phyloP scores from a whole-genome alignment of 805 yeast genomes.

The Kurtzmaniella cleridarum region DNA sequence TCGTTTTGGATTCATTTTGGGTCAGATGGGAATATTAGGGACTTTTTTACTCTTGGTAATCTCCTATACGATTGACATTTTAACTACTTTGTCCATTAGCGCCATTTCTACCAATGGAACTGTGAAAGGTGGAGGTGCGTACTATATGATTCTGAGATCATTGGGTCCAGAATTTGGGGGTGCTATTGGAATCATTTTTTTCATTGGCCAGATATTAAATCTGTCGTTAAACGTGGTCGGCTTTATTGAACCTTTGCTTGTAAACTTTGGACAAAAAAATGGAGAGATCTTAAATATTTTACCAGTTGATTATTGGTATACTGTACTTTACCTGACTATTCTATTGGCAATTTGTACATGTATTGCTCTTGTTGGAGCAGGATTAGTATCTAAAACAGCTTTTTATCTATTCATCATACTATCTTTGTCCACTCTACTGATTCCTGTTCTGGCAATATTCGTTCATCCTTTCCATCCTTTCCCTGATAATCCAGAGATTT shows the following conservation, averaged over 20 bases:
- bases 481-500: slow-evolving; percentile 40
- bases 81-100: slow-evolving; percentile 85
- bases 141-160: slow-evolving; percentile 92
- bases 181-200: slow-evolving; percentile 90
- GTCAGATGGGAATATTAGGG: slow-evolving; percentile 89
- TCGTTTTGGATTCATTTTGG: slow-evolving; percentile 91
- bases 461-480: slow-evolving; percentile 53
- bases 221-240: slow-evolving; percentile 94
- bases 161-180: slow-evolving; percentile 99
- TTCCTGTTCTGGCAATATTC: slow-evolving; percentile 72
- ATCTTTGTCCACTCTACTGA: slow-evolving; percentile 66
- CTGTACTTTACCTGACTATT: slow-evolving; percentile 64
- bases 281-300: slow-evolving; percentile 56
- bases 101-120: slow-evolving; percentile 98
- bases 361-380: slow-evolving; percentile 76
- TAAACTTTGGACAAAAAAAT: slow-evolving; percentile 59
- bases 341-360: slow-evolving; percentile 67
- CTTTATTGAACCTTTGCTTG: slow-evolving; percentile 82
- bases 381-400: slow-evolving; percentile 78
- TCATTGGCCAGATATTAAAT: slow-evolving; percentile 89
- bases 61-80: slow-evolving; percentile 73
- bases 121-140: slow-evolving; percentile 97
- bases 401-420: slow-evolving; percentile 63
- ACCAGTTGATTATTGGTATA: slow-evolving; percentile 69
- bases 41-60: slow-evolving; percentile 59